Evolutionary conservation across 2,329 filamentous ascomycete genomes (phyloP).

Genomic region (Ampelomyces quisqualis): DNA sequence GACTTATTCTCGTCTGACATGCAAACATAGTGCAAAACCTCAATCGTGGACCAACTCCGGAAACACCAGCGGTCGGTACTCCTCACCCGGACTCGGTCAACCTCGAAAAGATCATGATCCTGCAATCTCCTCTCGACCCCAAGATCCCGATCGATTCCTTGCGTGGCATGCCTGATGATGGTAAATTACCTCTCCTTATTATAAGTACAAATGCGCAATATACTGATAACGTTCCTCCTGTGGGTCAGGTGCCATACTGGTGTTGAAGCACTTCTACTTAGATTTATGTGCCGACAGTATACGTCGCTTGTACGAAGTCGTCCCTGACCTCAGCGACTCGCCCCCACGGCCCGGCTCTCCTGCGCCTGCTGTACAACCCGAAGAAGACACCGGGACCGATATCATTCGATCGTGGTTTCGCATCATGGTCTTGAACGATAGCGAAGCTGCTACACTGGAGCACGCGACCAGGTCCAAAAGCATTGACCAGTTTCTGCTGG

Average conservation of each 20-base stretch:
- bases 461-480: slow-evolving; percentile 25
- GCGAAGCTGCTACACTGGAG: slow-evolving; percentile 24
- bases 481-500: slow-evolving; percentile 26
- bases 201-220: too few species aligned
- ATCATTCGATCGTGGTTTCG: slow-evolving; percentile 33
- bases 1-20: slow-evolving; percentile 1
- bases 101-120: slow-evolving; percentile 25
- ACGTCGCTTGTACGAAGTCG: slow-evolving; percentile 25
- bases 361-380: not conserved
- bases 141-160: slow-evolving; percentile 24
- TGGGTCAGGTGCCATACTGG: slow-evolving; percentile 14
- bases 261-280: slow-evolving; percentile 31
- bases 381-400: slow-evolving; percentile 21
- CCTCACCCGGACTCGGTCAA: slow-evolving; percentile 12
- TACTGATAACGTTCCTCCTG: too few species aligned
- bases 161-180: slow-evolving; percentile 24
- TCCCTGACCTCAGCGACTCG: slow-evolving; percentile 27
- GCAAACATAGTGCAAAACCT: slow-evolving; percentile 19
- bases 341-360: slow-evolving; percentile 2
- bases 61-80: slow-evolving; percentile 15
- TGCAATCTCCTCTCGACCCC: slow-evolving; percentile 25
- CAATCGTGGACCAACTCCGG: slow-evolving; percentile 17
- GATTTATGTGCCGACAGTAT: slow-evolving; percentile 27
- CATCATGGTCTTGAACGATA: slow-evolving; percentile 35
- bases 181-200: slow-evolving; percentile 6